These are phyloP conservation scores for Rhizophagus sp. DNA, from an alignment of 192 early-diverging fungal genomes.

Conservation along the genomic window DNA sequence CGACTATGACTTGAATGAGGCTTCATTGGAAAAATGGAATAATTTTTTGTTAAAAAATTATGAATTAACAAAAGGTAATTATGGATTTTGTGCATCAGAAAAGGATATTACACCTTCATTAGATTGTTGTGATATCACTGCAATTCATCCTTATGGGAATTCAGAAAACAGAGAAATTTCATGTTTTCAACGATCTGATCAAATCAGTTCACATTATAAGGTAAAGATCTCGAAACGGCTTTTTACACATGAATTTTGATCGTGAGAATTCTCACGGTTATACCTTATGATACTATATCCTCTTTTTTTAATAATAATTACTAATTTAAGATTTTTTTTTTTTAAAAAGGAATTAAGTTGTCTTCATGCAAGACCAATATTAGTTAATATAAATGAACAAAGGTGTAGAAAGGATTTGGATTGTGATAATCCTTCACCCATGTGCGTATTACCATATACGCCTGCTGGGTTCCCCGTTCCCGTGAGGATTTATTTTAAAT, in stretches of 20 bases:
- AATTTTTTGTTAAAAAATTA: slow-evolving; percentile 18
- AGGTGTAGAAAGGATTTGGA: slow-evolving; percentile 44
- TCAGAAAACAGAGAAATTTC: slow-evolving; percentile 39
- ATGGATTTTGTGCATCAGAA: slow-evolving; percentile 37
- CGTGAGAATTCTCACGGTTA: no score
- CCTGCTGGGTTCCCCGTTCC: slow-evolving; percentile 47
- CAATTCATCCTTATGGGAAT: slow-evolving; percentile 56
- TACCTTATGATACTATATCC: no score
- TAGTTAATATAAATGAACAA: slow-evolving; percentile 32
- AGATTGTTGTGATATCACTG: slow-evolving; percentile 61
- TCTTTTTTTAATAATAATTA: no score
- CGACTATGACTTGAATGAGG: slow-evolving; percentile 36
- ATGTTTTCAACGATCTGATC: slow-evolving; percentile 47
- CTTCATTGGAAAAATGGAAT: slow-evolving; percentile 40
- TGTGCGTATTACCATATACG: slow-evolving; percentile 59
- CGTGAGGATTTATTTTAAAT: slow-evolving; percentile 54
- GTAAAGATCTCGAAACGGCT: background rate
- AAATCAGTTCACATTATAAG: background rate
- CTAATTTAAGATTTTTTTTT: no score
- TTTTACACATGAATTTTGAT: no score
- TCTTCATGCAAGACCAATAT: slow-evolving; percentile 44
- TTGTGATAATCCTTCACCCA: slow-evolving; percentile 30
- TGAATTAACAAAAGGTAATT: background rate
- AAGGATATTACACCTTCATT: slow-evolving; percentile 32
- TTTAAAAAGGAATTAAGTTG: slow-evolving; percentile 20